Evolutionary conservation across 2,329 filamentous ascomycete genomes (phyloP).

Genomic region (Colletotrichum viniferum): DNA sequence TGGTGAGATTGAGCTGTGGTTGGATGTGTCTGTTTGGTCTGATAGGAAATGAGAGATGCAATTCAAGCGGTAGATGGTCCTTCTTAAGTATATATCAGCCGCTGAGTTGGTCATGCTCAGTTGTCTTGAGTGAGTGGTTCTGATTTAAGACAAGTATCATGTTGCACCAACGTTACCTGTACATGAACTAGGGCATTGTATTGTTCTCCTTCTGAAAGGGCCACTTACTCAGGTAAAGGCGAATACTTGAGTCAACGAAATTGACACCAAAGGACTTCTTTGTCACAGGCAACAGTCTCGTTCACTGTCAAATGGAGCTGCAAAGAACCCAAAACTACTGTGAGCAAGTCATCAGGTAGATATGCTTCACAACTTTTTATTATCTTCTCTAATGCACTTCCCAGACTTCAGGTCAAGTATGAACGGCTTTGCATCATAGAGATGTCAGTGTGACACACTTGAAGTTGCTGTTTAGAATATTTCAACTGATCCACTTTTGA

Average conservation of each 20-base stretch:
- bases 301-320: neutral
- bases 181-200: neutral
- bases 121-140: neutral
- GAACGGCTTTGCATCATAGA: too few species aligned
- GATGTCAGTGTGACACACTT: neutral
- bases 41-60: neutral
- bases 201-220: neutral
- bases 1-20: neutral
- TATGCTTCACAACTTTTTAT: accelerated
- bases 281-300: neutral
- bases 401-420: accelerated
- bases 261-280: neutral
- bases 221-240: accelerated
- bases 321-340: neutral
- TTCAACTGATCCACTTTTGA: too few species aligned
- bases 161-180: accelerated
- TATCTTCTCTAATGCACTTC: neutral
- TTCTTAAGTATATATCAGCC: neutral
- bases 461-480: neutral
- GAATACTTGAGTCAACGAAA: neutral
- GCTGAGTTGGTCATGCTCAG: neutral
- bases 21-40: neutral
- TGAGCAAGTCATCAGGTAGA: neutral
- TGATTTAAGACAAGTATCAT: neutral
- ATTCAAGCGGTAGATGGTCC: accelerated